phyloP scores from a whole-genome alignment of 2,329 filamentous ascomycete genomes.

The Penicillium griseofulvum region DNA sequence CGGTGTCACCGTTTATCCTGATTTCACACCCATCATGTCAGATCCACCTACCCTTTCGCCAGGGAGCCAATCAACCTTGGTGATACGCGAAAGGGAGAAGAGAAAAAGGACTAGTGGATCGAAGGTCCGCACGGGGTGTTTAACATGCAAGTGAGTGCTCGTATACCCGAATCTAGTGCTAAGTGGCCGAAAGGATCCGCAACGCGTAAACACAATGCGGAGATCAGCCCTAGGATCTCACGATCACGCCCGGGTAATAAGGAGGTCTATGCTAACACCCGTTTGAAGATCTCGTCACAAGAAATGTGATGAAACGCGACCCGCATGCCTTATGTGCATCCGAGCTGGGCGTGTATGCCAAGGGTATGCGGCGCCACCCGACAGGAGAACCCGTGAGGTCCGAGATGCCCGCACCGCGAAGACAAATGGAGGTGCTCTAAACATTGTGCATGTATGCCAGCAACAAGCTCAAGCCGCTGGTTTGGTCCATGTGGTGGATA shows the following conservation, averaged over 20 bases:
- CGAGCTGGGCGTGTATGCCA: neutral
- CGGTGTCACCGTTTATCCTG: neutral
- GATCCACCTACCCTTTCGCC: neutral
- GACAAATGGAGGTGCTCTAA: neutral
- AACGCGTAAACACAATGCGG: neutral
- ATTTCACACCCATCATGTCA: neutral
- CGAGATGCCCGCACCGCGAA: neutral
- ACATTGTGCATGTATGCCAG: neutral
- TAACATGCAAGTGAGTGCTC: constrained; percentile 6
- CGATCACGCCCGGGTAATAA: neutral
- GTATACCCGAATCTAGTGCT: neutral
- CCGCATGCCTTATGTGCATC: constrained; percentile 2
- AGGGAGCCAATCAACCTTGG: neutral
- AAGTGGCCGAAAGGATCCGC: neutral
- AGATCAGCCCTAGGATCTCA: neutral
- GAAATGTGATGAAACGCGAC: constrained; percentile 8
- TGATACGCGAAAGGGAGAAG: neutral
- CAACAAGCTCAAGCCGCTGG: neutral
- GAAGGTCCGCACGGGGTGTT: constrained; percentile 7
- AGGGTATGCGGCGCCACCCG: neutral
- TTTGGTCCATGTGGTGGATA: neutral
- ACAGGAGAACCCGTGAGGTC: constrained; percentile 2
- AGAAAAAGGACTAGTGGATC: neutral
- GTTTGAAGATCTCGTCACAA: constrained; percentile 1
- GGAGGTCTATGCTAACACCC: neutral